Percentiles rank a stretch among this genome's conserved stretches.
Conservation (phyloP, 768 basidiomycete genomes). For the Phanerochaete carnosa region DNA sequence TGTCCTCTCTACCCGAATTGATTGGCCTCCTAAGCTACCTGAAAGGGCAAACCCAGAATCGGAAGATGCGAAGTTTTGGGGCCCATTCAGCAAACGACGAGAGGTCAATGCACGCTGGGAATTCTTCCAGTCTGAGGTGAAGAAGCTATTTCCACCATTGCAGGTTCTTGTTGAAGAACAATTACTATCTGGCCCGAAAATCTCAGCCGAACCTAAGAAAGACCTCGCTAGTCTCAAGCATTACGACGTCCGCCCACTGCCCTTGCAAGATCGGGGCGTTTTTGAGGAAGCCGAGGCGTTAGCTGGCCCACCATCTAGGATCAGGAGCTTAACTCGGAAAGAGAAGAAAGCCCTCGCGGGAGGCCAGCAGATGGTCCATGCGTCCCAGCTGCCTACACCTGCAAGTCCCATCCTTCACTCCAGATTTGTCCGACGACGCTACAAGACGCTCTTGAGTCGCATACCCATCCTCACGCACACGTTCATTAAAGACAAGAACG, state of each 20-base stretch:
- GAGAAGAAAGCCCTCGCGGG: conserved; percentile 1
- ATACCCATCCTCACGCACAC: conserved; percentile 51
- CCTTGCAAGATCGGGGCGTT: conserved; percentile 40
- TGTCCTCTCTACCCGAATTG: conserved; percentile 38
- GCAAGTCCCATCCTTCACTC: conserved; percentile 9
- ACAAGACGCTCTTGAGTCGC: conserved; percentile 55
- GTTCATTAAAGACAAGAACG: neutral
- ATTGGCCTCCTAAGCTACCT: conserved; percentile 53
- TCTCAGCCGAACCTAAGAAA: neutral
- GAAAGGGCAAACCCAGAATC: conserved; percentile 53
- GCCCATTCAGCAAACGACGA: conserved; percentile 68
- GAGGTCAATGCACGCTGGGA: conserved; percentile 72
- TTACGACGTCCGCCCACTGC: conserved; percentile 32
- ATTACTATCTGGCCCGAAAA: neutral
- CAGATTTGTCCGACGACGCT: conserved; percentile 45
- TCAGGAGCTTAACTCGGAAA: conserved; percentile 2
- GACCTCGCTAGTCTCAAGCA: conserved; percentile 16
- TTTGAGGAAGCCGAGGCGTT: conserved; percentile 45
- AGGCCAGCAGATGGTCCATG: neutral
- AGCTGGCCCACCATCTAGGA: conserved; percentile 31
- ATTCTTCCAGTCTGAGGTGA: conserved; percentile 52
- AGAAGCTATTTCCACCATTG: conserved; percentile 60
- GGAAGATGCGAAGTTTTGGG: conserved; percentile 55
- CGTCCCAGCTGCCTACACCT: neutral
- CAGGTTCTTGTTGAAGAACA: conserved; percentile 35